phyloP scores from a whole-genome alignment of 1,139 yeast species.

The Magnusiomyces sp. region DNA sequence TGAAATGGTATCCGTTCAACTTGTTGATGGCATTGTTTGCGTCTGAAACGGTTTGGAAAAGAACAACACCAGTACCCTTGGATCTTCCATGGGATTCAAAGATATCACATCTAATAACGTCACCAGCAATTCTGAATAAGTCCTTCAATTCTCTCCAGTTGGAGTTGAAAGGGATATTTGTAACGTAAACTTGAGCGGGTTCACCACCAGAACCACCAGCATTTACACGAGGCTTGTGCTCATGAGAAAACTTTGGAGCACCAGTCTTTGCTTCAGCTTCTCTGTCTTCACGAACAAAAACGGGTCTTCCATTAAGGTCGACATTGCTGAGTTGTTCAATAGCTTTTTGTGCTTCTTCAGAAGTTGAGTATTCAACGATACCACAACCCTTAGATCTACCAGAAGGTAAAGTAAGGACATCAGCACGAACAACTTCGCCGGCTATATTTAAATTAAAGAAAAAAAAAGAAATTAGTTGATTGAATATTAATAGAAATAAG shows the following conservation, averaged over 20 bases:
- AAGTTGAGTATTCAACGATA: slow-evolving; percentile 73
- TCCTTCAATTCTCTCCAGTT: slow-evolving; percentile 86
- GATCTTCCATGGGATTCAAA: slow-evolving; percentile 69
- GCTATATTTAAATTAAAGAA: slow-evolving; percentile 27
- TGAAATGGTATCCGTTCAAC: slow-evolving; percentile 88
- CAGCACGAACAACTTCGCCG: slow-evolving; percentile 77
- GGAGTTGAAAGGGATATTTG: slow-evolving; percentile 71
- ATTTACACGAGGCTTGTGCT: slow-evolving; percentile 7
- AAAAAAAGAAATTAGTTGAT: background rate
- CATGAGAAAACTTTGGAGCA: slow-evolving; percentile 15
- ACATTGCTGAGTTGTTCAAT: slow-evolving; percentile 63
- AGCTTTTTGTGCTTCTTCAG: slow-evolving; percentile 66
- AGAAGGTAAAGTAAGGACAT: slow-evolving; percentile 74
- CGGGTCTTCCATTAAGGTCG: slow-evolving; percentile 65
- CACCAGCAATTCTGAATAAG: slow-evolving; percentile 69
- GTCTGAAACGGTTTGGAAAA: slow-evolving; percentile 76
- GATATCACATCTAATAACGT: slow-evolving; percentile 73
- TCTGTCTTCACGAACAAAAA: slow-evolving; percentile 69
- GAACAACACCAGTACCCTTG: slow-evolving; percentile 83
- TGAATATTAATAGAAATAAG: background rate
- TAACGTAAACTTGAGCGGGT: slow-evolving; percentile 62
- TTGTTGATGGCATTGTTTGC: slow-evolving; percentile 86
- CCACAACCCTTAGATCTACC: slow-evolving; percentile 67
- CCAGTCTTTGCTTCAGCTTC: slow-evolving; percentile 27
- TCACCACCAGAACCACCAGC: slow-evolving; percentile 17